Evolutionary conservation across 176 grass and related monocot species (phyloP).

Genomic region (Thalia dealbata): DNA sequence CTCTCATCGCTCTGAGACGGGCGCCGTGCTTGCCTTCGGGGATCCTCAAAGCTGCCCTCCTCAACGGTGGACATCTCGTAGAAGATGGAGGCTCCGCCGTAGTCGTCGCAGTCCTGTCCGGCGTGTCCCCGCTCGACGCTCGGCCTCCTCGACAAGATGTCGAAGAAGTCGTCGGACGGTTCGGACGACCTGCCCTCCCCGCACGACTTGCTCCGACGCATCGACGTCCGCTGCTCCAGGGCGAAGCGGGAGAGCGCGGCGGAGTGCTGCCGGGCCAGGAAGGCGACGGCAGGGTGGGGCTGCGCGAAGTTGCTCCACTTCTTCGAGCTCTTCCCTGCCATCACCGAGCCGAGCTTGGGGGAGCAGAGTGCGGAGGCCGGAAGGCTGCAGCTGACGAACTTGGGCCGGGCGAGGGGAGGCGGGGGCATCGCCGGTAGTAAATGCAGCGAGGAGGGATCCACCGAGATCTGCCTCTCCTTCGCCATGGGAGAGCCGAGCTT

Average conservation of each 20-base stretch:
- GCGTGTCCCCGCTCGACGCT: conserved; percentile 29
- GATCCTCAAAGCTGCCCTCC: conserved; percentile 7
- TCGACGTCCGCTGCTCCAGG: conserved; percentile 1
- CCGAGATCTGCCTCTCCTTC: not conserved
- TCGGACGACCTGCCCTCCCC: conserved; percentile 30
- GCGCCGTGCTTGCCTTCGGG: not conserved
- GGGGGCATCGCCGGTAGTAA: not conserved
- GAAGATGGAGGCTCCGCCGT: conserved; percentile 37
- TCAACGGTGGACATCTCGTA: not conserved
- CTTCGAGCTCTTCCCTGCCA: not conserved
- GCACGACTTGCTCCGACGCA: conserved; percentile 34
- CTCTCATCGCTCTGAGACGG: conserved; percentile 7
- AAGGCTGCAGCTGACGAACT: conserved; percentile 13
- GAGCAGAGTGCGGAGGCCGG: conserved; percentile 10
- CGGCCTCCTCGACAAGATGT: conserved; percentile 30
- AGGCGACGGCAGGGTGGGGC: not conserved
- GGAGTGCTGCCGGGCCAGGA: conserved; percentile 2
- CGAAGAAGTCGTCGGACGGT: conserved; percentile 18
- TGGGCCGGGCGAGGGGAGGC: not conserved
- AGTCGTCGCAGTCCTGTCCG: conserved; percentile 26
- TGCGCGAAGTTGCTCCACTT: not conserved
- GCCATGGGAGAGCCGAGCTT: not conserved
- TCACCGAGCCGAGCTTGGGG: not conserved
- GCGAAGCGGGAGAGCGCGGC: conserved; percentile 10
- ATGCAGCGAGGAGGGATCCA: not conserved